Evolutionary conservation across 1,139 yeast species (phyloP), one percentile per base, ranked within the genome.

Genomic region (Kurtzmaniella natalensis): DNA sequence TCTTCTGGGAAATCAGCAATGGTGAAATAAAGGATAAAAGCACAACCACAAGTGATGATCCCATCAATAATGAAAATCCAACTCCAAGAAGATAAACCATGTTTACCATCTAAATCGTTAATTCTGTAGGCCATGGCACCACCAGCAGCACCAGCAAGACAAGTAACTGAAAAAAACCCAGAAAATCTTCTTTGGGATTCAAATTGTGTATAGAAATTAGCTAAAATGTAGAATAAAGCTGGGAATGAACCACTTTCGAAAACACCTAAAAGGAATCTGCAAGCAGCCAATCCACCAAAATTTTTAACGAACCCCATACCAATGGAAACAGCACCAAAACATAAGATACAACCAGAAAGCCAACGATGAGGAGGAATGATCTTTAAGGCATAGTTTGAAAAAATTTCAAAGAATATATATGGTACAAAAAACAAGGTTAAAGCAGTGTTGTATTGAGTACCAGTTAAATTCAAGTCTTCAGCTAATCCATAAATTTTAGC

Each of bases 21-120:
- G 25, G 71, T 56, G 51, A 81, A 80, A 56, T 59, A 83, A 39
- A 83, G 65, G n/a, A 81, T 39, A 24, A 80, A 41, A 1, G 75
- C 73, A 39, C 73, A 67, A 21, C 79, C 81, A 28, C 73, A 71
- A 18, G 94, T 84, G 46, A 81, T 63, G 5, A 78, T 64, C 36
- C 92, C 92, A 52, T 83, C 92, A 42, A 83, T 71, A 42, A 82
- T 72, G 54, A 78, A 83, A 39, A 83, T 66, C 83, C 86, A 82
- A 55, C 77, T 69, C 92, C 89, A 82, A n/a, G 82, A 64, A 13
- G 55, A 47, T 25, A 71, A 46, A 3, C 71, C 72, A 32, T 53
- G 57, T 5, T 37, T 53, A 6, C 67, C 65, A 39, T 65, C 59
- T 40, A 68, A 53, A 26, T 61, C 71, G 35, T 61, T 45, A 33